Percentiles rank a stretch among this genome's conserved stretches.
These are phyloP conservation scores for Nitzschia putrida DNA, from an alignment of 108 stramenopile species.

Conservation along the genomic window DNA sequence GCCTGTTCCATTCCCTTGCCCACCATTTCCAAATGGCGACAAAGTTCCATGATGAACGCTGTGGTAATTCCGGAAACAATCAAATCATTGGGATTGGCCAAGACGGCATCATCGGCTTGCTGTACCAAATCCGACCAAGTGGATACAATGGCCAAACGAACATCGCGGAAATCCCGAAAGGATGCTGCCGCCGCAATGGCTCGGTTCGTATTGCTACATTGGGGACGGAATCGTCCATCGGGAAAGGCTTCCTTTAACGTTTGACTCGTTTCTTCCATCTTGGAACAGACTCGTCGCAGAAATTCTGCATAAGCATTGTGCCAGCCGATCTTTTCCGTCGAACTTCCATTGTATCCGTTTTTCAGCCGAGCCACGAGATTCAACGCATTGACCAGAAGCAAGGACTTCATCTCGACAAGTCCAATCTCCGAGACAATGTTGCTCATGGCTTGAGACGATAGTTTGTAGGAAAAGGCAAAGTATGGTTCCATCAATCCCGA, in stretches of 20 bases:
- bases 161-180: slow-evolving; percentile 33
- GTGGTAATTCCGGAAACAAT: slow-evolving; percentile 21
- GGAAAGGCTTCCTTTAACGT: slow-evolving; percentile 11
- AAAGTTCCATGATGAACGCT: slow-evolving; percentile 31
- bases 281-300: not conserved
- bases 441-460: slow-evolving; percentile 1
- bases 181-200: slow-evolving; percentile 28
- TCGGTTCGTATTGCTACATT: slow-evolving; percentile 3
- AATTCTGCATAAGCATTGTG: not conserved
- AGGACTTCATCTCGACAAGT: slow-evolving; percentile 2
- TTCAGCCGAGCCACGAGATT: not conserved
- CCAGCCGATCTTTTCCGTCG: no score
- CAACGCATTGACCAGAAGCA: slow-evolving; percentile 11
- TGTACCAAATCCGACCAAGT: slow-evolving; percentile 17
- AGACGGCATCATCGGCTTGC: not conserved
- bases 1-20: slow-evolving; percentile 21
- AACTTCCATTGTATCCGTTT: no score
- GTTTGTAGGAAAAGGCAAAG: slow-evolving; percentile 13
- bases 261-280: slow-evolving; percentile 5
- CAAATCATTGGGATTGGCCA: slow-evolving; percentile 1
- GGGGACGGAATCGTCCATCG: slow-evolving; percentile 20
- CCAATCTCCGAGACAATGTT: slow-evolving; percentile 13
- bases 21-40: slow-evolving; percentile 30
- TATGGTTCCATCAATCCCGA: slow-evolving; percentile 27
- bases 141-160: slow-evolving; percentile 23